Evolutionary conservation across 2,329 filamentous ascomycete genomes (phyloP).

Genomic region (Diplodia corticola): DNA sequence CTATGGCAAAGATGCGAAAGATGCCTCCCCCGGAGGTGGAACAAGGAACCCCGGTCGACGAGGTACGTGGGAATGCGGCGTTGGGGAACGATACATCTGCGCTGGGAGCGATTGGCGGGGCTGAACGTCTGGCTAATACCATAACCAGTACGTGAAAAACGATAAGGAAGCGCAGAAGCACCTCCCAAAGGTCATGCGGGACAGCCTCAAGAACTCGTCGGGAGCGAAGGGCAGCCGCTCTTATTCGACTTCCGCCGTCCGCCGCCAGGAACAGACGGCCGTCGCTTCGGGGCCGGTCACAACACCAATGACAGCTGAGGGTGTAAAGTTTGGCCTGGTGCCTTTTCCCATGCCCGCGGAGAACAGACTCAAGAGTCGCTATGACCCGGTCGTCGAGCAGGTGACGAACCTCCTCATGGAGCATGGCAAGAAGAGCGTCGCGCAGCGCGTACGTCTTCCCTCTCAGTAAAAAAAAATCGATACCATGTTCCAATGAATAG

Average conservation of each 20-base stretch:
- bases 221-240: slow-evolving; percentile 51
- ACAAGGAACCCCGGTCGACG: slow-evolving; percentile 66
- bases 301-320: slow-evolving; percentile 33
- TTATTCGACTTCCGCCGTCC: slow-evolving; percentile 58
- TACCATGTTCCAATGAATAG: not conserved
- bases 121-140: not conserved
- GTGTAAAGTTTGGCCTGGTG: slow-evolving; percentile 79
- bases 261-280: slow-evolving; percentile 29
- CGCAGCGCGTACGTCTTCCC: slow-evolving; percentile 70
- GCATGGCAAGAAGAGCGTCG: slow-evolving; percentile 84
- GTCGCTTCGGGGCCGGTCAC: slow-evolving; percentile 26
- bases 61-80: slow-evolving; percentile 49
- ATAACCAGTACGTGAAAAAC: slow-evolving; percentile 60
- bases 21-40: slow-evolving; percentile 58
- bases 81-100: not conserved
- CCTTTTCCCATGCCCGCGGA: slow-evolving; percentile 63
- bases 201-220: slow-evolving; percentile 50
- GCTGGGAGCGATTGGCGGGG: slow-evolving; percentile 24
- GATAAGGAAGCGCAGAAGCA: slow-evolving; percentile 63
- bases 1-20: slow-evolving; percentile 59
- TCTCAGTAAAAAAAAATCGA: slow-evolving; percentile 22
- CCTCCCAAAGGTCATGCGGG: slow-evolving; percentile 66
- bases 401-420: slow-evolving; percentile 89
- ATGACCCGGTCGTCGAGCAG: slow-evolving; percentile 82
- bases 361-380: slow-evolving; percentile 72